phyloP scores from a whole-genome alignment of 257 asterid species.

The Osmanthus fragrans region DNA sequence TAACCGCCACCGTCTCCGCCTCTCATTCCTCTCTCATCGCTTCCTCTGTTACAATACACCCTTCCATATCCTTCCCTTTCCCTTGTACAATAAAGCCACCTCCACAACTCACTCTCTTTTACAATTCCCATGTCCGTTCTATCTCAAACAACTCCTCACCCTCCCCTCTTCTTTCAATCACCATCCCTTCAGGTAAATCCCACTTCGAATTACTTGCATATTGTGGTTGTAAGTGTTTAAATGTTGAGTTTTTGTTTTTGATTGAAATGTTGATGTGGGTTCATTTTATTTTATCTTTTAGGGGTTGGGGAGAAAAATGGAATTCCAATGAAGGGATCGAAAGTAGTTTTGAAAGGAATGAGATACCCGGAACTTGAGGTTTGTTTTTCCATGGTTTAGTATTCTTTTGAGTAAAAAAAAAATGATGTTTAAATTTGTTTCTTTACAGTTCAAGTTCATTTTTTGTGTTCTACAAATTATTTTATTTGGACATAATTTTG shows the following conservation, averaged over 20 bases:
- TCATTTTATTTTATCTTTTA: constrained; percentile 13
- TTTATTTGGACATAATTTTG: neutral
- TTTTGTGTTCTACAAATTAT: neutral
- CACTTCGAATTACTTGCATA: neutral
- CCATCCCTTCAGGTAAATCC: constrained; percentile 25
- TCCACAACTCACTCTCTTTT: constrained; percentile 16
- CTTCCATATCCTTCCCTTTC: neutral
- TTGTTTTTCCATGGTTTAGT: neutral
- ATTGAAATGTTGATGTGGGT: neutral
- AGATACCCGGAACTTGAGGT: constrained; percentile 83
- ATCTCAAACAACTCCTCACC: constrained; percentile 27
- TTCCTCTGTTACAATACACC: constrained; percentile 13
- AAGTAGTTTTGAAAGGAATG: constrained; percentile 80
- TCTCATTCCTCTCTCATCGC: neutral
- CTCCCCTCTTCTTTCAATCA: constrained; percentile 15
- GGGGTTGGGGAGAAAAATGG: constrained; percentile 36
- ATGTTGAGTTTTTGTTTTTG: neutral
- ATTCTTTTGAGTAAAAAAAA: neutral
- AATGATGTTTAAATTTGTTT: neutral
- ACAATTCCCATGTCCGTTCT: constrained; percentile 21
- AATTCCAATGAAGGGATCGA: constrained; percentile 42
- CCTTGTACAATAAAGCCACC: constrained; percentile 17
- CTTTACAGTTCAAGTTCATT: neutral
- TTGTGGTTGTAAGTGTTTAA: neutral
- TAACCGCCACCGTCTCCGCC: constrained; percentile 22